Evolutionary conservation across 1,284 basidiomycete species (phyloP), one percentile per base, ranked within the genome.

Genomic region (Porodaedalea pini): DNA sequence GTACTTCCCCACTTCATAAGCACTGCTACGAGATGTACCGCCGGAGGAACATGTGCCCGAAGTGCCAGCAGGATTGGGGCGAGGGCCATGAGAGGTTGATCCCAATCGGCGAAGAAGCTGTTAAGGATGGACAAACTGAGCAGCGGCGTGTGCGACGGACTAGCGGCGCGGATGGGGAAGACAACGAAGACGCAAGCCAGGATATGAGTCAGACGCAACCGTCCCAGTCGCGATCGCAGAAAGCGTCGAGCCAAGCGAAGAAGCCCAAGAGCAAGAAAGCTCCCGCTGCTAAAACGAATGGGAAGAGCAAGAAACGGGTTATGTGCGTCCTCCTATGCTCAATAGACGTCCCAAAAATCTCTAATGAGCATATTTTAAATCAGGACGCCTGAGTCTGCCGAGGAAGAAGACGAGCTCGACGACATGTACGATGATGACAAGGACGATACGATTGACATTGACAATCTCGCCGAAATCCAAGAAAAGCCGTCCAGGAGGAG

Each of bases 31-130:
- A 65, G 29, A 77, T 67, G 34, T 79, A 73, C 61, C 75, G 73
- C 11, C 23, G 34, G 50, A 68, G 53, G 34, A 65, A 65, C 31
- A 69, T 67, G 10, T 92, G 90, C 63, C 82, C 87, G 0, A 64
- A 75, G 2, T 92, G 89, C 68, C 67, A 65, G 2, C 66, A 63
- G 88, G 77, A 81, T 2, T 68, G 71, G 23, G 74, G 78, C 5
- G 67, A 68, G 3, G 72, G 72, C 40, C 71, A 72, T 34, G 70
- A 69, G 34, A 71, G 71, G 17, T 75, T 90, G 40, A 61, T 68
- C 1, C 77, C 77, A 4, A 70, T 90, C 21, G 88, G 88, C 15
- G 88, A 90, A 69, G 78, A 68, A 13, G 88, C 87, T 2, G 78
- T 78, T 25, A 75, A 72, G 47, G 81, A 83, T 45, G 86, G 82